Percentiles rank a stretch among this genome's conserved stretches.
These are phyloP conservation scores for Sclerotinia trifoliorum DNA, from an alignment of 2,329 filamentous ascomycete species.

Conservation along the genomic window DNA sequence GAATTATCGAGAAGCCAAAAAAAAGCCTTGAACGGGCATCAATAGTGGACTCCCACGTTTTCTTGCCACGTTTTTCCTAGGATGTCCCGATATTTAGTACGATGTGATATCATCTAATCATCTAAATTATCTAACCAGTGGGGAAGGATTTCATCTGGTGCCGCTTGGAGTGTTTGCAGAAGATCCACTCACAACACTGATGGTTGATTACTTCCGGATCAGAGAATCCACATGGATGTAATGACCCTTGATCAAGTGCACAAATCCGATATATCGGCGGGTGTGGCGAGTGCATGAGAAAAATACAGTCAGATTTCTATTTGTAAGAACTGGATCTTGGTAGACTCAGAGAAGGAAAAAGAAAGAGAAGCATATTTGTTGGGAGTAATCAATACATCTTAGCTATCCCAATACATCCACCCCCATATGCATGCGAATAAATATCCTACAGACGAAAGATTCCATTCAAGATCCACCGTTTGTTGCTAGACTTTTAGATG, in stretches of 20 bases:
- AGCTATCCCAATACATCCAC: too few species aligned
- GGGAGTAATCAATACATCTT: too few species aligned
- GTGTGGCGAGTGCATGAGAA: constrained; percentile 14
- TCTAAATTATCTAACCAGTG: neutral
- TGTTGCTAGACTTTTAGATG: neutral
- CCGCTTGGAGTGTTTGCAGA: neutral
- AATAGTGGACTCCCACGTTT: constrained; percentile 23
- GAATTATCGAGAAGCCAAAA: neutral
- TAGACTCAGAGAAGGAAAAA: neutral
- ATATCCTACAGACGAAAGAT: neutral
- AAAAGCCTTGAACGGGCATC: constrained; percentile 12
- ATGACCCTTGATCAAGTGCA: neutral
- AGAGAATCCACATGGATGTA: neutral
- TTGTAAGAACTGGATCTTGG: neutral
- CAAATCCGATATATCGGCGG: constrained; percentile 14
- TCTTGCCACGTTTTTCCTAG: constrained; percentile 18
- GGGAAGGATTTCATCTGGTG: neutral
- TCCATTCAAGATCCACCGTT: neutral
- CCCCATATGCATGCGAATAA: too few species aligned
- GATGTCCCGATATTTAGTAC: neutral
- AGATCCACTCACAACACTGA: neutral
- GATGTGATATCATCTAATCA: neutral
- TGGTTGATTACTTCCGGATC: neutral
- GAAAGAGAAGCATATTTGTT: neutral
- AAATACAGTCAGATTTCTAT: constrained; percentile 2